Evolutionary conservation across 106 monocot genomes (phyloP), one percentile per base, ranked within the genome.

Genomic region (Dendrobium chrysotoxum): DNA sequence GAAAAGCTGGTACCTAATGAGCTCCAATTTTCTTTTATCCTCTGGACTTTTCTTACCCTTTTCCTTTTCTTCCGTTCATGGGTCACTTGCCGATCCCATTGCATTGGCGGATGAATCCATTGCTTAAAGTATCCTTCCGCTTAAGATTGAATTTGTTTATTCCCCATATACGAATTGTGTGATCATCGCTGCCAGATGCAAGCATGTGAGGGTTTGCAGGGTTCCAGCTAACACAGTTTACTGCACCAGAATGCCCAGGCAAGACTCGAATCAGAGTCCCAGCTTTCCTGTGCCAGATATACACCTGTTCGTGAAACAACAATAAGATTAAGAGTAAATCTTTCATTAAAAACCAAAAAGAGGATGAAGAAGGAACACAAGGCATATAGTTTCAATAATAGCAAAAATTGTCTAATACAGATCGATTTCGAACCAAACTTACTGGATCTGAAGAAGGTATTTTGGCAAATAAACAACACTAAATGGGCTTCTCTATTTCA

Each of bases 151-250:
- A 53, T 61, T 46, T 77, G 28, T 75, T 82, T 80, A 78, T 4
- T 21, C 89, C 89, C 89, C 89, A 90, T 6, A 90, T 85, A 18
- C 87, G 84, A 64, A 90, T 83, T 18, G 89, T 90, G 25, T 68
- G 82, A 67, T 90, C 89, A 53, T 90, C 89, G 23, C 89, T 90
- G 23, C 80, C 89, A 5, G 89, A 90, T 53, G 87, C 89, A n/a
- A 90, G 85, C 84, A 89, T 89, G 76, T 87, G 82, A 12, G 86
- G 86, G 41, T 89, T 82, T 20, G 64, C 71, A 0, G 89, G 87
- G 67, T 87, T 90, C 89, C 89, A 90, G 50, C 89, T 87, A 44
- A 90, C 89, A 64, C 87, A 87, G 75, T 90, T 89, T 57, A 89
- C 86, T 53, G 84, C 79, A 46, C 86, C 89, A 53, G 89, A 84